Percentiles rank a stretch among this genome's conserved stretches.
Conservation (phyloP, 1,139 yeast genomes). For the Eremothecium cymbalariae region DNA sequence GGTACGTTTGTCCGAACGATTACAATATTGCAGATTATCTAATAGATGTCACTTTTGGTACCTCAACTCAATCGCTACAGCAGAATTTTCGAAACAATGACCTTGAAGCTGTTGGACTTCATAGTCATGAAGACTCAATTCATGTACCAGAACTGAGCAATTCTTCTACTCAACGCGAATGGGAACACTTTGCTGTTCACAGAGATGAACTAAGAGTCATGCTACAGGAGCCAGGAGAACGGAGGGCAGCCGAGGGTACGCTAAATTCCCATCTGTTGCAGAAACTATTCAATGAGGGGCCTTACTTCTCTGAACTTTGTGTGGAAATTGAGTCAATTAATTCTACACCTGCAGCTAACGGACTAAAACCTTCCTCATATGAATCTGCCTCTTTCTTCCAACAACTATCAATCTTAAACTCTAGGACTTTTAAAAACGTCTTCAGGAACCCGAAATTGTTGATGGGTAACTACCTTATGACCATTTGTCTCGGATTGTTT, state of each 20-base stretch:
- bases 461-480: constrained; percentile 71
- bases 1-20: constrained; percentile 78
- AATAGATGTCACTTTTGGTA: constrained; percentile 60
- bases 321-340: constrained; percentile 41
- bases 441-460: constrained; percentile 86
- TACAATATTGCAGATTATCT: constrained; percentile 90
- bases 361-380: constrained; percentile 19
- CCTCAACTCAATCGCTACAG: constrained; percentile 11
- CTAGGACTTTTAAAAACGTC: constrained; percentile 83
- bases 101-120: constrained; percentile 17
- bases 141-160: constrained; percentile 15
- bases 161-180: constrained; percentile 60
- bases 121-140: constrained; percentile 9
- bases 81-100: constrained; percentile 10
- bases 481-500: constrained; percentile 68
- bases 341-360: constrained; percentile 29
- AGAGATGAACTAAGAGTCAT: constrained; percentile 51
- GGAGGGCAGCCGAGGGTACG: constrained; percentile 16
- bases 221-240: constrained; percentile 27
- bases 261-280: constrained; percentile 29
- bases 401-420: constrained; percentile 64
- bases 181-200: constrained; percentile 87
- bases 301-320: constrained; percentile 40
- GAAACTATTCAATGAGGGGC: constrained; percentile 43
- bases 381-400: constrained; percentile 48